These are phyloP conservation scores for Raffaelea deltoideospora DNA, from an alignment of 2,329 filamentous ascomycete genomes.

Conservation along the genomic window DNA sequence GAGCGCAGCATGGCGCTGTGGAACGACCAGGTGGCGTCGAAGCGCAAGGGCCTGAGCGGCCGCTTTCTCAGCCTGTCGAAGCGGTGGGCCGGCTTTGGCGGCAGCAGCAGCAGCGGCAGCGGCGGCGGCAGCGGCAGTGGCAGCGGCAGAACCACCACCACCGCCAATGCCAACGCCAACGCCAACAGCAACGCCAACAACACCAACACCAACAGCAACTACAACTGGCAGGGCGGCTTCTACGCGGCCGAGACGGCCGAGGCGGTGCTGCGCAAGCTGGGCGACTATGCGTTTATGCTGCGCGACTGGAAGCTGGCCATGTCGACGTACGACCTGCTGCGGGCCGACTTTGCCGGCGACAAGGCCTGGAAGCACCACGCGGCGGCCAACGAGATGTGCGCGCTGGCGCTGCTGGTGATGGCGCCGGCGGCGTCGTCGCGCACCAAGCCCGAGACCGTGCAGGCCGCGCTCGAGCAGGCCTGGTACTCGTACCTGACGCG, in stretches of 20 bases:
- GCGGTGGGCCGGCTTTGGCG: slow-evolving; percentile 72
- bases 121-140: slow-evolving; percentile 46
- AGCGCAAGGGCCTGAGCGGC: slow-evolving; percentile 74
- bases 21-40: slow-evolving; percentile 95
- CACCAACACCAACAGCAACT: slow-evolving; percentile 31
- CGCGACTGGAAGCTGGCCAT: slow-evolving; percentile 89
- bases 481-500: slow-evolving; percentile 86
- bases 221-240: slow-evolving; percentile 69
- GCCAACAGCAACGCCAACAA: slow-evolving; percentile 30
- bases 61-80: slow-evolving; percentile 91
- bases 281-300: slow-evolving; percentile 93
- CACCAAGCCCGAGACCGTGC: slow-evolving; percentile 63
- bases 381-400: slow-evolving; percentile 88
- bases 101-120: slow-evolving; percentile 10
- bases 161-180: slow-evolving; percentile 42
- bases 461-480: slow-evolving; percentile 77
- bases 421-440: slow-evolving; percentile 59
- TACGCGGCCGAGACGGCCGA: slow-evolving; percentile 76
- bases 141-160: slow-evolving; percentile 31
- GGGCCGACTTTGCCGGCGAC: slow-evolving; percentile 80
- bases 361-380: slow-evolving; percentile 96
- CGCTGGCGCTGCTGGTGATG: slow-evolving; percentile 66
- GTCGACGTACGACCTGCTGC: slow-evolving; percentile 79
- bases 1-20: slow-evolving; percentile 79
- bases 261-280: slow-evolving; percentile 81